Base-by-base conservation (phyloP, 371 early-diverging fungal species). In the Dinochytrium kinnereticum region DNA sequence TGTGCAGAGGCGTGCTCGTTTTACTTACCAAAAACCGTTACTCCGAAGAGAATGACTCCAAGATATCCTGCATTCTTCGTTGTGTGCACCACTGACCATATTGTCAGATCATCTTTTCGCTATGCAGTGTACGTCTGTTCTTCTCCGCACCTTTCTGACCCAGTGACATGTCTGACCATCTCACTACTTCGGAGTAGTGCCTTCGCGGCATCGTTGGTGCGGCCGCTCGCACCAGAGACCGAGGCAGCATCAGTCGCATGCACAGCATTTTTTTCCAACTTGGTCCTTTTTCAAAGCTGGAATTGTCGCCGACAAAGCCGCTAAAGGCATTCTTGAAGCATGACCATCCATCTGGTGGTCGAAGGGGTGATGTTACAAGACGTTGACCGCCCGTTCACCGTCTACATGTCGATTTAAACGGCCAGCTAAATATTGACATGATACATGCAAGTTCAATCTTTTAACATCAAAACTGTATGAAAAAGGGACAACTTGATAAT, bases 21-120 rank as follows among this genome's bases (percentile, higher is more conserved):
- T n/a, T n/a, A 26, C 61, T 33, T 61, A 61, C 75, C 75, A 57
- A 70, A 64, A 13, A 49, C 34, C 0, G 53, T 49, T 26, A 71
- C 75, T 10, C 75, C 75, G 17, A 44, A 64, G 10, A 75, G 59
- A 49, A 75, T 75, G 13, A 75, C 71, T 15, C 71, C 75, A 5
- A 75, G 66, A 38, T 75, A 75, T 51, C 71, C 75, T 1, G 75
- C 69, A 53, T 70, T 67, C 50, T 65, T 65, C 10, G 67, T 36
- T 15, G 39, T 33, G 24, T 69, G 51, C 2, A 61, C 64, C 0
- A 70, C 75, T 74, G 37, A 34, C 13, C 5, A 61, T 17, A 34
- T 33, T 2, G 34, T 34, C 36, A 2, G 36, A 24, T 28, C n/a
- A 10, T 34, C 5, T 36, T 30, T 55, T 7, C 26, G 17, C 57